A percentile compares a stretch with the other conserved stretches of the same genome.
Evolutionary conservation across 1,139 yeast genomes (phyloP).

Genomic region (Saccharomycopsis hybrid): DNA sequence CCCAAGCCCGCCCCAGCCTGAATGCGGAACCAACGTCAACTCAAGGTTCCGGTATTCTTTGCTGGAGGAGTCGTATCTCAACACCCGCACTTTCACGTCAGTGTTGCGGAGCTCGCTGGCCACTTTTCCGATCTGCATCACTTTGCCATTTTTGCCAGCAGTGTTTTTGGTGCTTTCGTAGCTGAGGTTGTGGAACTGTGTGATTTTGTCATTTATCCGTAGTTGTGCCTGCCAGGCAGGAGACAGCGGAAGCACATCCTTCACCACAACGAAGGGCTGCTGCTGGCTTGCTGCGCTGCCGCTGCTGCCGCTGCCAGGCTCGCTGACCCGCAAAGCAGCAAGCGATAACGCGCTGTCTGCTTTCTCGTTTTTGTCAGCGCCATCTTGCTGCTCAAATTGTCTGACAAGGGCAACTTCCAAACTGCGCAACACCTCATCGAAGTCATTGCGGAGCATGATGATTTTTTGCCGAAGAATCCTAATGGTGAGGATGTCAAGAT

Average conservation of each 20-base stretch:
- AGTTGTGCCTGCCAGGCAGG: slow-evolving; percentile 41
- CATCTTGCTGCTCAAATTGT: slow-evolving; percentile 7
- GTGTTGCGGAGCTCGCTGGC: slow-evolving; percentile 20
- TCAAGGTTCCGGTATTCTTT: background rate
- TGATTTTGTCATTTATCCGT: slow-evolving; percentile 32
- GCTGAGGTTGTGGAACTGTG: slow-evolving; percentile 37
- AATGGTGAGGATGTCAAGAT: slow-evolving; percentile 68
- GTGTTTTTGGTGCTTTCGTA: slow-evolving; percentile 11
- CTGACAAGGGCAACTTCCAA: slow-evolving; percentile 32
- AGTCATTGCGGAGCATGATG: slow-evolving; percentile 65
- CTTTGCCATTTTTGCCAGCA: slow-evolving; percentile 37
- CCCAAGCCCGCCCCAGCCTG: slow-evolving; percentile 66
- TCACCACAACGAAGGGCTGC: slow-evolving; percentile 12
- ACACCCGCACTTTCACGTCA: slow-evolving; percentile 4
- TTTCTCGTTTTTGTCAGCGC: too few relatives aligned
- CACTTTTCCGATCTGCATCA: slow-evolving; percentile 31
- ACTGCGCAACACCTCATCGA: slow-evolving; percentile 41
- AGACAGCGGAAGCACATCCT: slow-evolving; percentile 13
- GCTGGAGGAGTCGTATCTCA: background rate
- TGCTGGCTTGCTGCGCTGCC: background rate
- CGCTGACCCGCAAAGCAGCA: background rate
- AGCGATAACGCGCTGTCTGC: background rate
- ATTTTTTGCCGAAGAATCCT: slow-evolving; percentile 58
- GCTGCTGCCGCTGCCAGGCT: background rate
- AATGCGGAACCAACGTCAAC: slow-evolving; percentile 41